Conservation (phyloP, 139 green algal species). For the Gonium pectorale region DNA sequence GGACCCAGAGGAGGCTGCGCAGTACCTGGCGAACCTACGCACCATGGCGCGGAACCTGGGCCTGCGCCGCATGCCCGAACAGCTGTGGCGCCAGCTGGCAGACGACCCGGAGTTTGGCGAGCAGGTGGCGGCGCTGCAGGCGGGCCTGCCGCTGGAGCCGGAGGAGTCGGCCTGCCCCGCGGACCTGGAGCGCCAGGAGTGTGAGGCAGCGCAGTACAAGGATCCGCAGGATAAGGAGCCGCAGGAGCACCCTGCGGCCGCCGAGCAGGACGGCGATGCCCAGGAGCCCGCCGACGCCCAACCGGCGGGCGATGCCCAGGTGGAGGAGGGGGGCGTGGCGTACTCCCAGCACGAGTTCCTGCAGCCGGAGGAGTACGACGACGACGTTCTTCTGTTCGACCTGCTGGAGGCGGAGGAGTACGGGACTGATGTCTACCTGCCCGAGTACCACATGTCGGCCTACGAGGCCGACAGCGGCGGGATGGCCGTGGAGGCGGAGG, state of each 20-base stretch:
- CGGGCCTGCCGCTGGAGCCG: neutral
- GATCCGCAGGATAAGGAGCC: neutral
- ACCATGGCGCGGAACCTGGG: neutral
- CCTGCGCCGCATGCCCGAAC: neutral
- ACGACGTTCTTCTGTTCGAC: too few relatives aligned
- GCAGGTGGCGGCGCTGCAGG: neutral
- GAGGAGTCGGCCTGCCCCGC: too few relatives aligned
- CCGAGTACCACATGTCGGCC: too few relatives aligned
- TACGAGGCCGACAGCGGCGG: too few relatives aligned
- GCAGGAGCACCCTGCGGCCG: neutral
- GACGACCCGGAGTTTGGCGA: neutral
- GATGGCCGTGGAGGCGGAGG: too few relatives aligned
- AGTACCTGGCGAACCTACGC: neutral
- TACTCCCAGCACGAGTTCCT: neutral
- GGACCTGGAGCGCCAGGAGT: too few relatives aligned
- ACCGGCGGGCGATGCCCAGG: too few relatives aligned
- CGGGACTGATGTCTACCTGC: too few relatives aligned
- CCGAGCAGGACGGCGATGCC: neutral
- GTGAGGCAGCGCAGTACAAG: too few relatives aligned
- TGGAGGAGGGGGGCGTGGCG: too few relatives aligned
- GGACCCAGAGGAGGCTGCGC: neutral
- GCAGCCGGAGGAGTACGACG: neutral
- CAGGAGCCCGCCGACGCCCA: neutral
- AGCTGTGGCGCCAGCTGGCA: neutral
- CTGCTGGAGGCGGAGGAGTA: too few relatives aligned